phyloP scores from a whole-genome alignment of 306 rosid genomes.

The Carpinus fangiana region DNA sequence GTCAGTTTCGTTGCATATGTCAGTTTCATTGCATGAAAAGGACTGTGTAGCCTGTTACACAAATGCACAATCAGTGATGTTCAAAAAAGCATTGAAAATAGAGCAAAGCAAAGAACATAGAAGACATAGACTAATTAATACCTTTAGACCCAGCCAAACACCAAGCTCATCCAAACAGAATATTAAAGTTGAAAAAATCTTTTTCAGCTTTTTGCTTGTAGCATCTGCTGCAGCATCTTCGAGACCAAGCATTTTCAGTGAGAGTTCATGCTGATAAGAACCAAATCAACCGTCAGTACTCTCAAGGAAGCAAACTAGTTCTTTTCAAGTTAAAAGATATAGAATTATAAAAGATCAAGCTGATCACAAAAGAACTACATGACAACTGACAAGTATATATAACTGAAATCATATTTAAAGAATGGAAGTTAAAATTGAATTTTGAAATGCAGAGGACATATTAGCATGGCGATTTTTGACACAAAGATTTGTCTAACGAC shows the following conservation, averaged over 20 bases:
- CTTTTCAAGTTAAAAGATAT: constrained; percentile 2
- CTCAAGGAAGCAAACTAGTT: constrained; percentile 24
- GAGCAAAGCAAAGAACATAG: constrained; percentile 10
- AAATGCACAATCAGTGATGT: constrained; percentile 21
- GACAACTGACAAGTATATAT: neutral
- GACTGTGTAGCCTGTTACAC: constrained; percentile 67
- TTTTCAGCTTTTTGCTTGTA: constrained; percentile 43
- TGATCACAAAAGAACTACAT: neutral
- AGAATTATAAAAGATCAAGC: neutral
- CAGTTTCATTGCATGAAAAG: constrained; percentile 40
- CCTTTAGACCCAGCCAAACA: constrained; percentile 75
- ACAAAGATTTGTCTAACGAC: neutral
- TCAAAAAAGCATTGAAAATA: constrained; percentile 27
- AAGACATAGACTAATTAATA: constrained; percentile 21
- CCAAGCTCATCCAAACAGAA: constrained; percentile 81
- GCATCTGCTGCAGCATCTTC: constrained; percentile 39
- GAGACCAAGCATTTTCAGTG: constrained; percentile 37
- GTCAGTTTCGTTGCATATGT: constrained; percentile 32
- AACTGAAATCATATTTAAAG: neutral
- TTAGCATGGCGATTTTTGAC: neutral
- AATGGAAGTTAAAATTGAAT: neutral
- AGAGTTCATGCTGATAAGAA: constrained; percentile 50
- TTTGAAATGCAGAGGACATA: neutral
- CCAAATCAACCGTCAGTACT: constrained; percentile 32
- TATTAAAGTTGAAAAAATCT: constrained; percentile 33